phyloP scores from a whole-genome alignment of 2,329 filamentous ascomycete genomes.

The Rhynchosporium agropyri region DNA sequence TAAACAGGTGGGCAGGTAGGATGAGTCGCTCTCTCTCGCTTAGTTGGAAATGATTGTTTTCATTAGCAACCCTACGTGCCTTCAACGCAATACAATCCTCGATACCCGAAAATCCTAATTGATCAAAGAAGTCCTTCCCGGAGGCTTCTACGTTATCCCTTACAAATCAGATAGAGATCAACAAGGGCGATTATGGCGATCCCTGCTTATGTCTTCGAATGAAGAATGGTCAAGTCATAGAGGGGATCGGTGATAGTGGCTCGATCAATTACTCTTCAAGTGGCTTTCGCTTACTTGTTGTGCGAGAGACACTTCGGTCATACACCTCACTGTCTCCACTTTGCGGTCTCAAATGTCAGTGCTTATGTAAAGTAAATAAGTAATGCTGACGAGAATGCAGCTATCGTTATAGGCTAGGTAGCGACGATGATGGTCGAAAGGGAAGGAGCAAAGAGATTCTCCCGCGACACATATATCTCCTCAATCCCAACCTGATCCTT shows the following conservation, averaged over 20 bases:
- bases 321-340: not conserved
- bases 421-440: not conserved
- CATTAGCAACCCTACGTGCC: not conserved
- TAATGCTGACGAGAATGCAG: not conserved
- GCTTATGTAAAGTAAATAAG: too few relatives aligned
- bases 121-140: not conserved
- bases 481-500: not conserved
- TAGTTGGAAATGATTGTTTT: not conserved
- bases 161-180: not conserved
- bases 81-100: not conserved
- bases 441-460: conserved; percentile 7
- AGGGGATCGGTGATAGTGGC: not conserved
- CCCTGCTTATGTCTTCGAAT: not conserved
- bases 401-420: not conserved
- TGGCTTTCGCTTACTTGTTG: not conserved
- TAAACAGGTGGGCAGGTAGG: not conserved
- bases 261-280: not conserved
- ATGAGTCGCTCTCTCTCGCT: not conserved
- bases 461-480: not conserved
- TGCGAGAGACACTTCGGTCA: not conserved
- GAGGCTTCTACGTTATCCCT: not conserved
- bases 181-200: not conserved
- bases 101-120: not conserved
- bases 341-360: not conserved
- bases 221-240: not conserved